These are phyloP conservation scores for Hygrophorus pudorinus DNA, from an alignment of 768 basidiomycete species.

Conservation along the genomic window DNA sequence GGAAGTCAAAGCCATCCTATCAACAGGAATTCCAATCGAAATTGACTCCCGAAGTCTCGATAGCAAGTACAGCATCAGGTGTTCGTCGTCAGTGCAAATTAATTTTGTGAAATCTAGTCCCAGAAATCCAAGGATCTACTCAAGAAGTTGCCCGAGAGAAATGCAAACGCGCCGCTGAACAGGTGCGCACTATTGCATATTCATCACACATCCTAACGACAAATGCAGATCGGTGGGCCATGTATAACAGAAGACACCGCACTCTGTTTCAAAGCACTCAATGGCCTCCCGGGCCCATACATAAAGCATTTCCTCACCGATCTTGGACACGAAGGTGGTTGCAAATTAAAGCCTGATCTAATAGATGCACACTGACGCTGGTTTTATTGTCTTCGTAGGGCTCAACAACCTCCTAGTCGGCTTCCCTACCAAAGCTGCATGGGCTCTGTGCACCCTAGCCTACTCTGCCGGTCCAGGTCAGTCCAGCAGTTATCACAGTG, in stretches of 20 bases:
- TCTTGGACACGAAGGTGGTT: conserved; percentile 64
- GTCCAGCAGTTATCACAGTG: not conserved
- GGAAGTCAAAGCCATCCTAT: conserved; percentile 81
- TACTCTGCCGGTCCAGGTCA: conserved; percentile 75
- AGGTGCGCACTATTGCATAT: conserved; percentile 32
- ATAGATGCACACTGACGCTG: not conserved
- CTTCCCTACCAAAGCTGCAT: conserved; percentile 71
- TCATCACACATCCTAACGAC: not conserved
- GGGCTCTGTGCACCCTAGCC: conserved; percentile 93
- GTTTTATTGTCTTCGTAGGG: conserved; percentile 21
- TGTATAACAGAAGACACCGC: conserved; percentile 90
- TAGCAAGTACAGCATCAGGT: conserved; percentile 37
- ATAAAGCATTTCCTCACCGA: conserved; percentile 87
- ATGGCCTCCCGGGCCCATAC: conserved; percentile 92
- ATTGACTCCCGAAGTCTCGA: conserved; percentile 75
- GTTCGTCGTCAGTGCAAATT: not conserved
- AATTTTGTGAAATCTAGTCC: conserved; percentile 41
- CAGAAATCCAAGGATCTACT: conserved; percentile 90
- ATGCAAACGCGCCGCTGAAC: conserved; percentile 74
- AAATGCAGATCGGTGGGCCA: conserved; percentile 32
- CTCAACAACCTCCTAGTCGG: conserved; percentile 74
- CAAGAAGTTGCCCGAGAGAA: conserved; percentile 85
- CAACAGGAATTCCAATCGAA: conserved; percentile 54
- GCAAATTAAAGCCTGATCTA: not conserved
- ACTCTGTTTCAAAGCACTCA: conserved; percentile 79